Percentiles rank a stretch among this genome's conserved stretches.
Conservation (phyloP, 768 basidiomycete species). For the Sporobolomyces phaffii region DNA sequence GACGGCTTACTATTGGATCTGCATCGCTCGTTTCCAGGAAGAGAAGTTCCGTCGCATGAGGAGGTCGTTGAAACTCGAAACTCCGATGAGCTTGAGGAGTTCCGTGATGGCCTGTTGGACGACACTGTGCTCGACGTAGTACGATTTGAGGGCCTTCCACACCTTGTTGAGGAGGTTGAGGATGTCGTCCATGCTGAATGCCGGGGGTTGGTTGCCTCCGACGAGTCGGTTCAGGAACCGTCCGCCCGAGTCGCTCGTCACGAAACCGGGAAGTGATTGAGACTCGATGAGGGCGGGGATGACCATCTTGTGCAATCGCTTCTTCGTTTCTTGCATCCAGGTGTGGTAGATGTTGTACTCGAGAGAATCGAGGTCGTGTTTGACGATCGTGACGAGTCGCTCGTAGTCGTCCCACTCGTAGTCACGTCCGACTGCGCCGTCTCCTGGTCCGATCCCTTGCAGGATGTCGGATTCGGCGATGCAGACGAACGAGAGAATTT, state of each 20-base stretch:
- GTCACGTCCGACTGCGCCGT: constrained; percentile 80
- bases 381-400: constrained; percentile 91
- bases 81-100: constrained; percentile 87
- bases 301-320: constrained; percentile 91
- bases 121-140: constrained; percentile 95
- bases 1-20: constrained; percentile 72
- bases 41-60: constrained; percentile 98
- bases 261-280: constrained; percentile 95
- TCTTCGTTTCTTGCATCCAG: constrained; percentile 98
- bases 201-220: constrained; percentile 75
- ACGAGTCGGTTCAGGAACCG: constrained; percentile 89
- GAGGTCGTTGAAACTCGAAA: constrained; percentile 95
- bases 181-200: constrained; percentile 98
- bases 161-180: constrained; percentile 94
- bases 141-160: constrained; percentile 96
- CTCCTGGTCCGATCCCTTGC: constrained; percentile 93
- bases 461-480: constrained; percentile 98
- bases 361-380: constrained; percentile 93
- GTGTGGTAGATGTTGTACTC: constrained; percentile 99
- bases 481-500: constrained; percentile 97
- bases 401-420: constrained; percentile 98
- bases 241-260: constrained; percentile 86
- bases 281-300: constrained; percentile 98
- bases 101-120: constrained; percentile 93
- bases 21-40: constrained; percentile 99